A percentile compares a stretch with the other conserved stretches of the same genome.
Conservation (phyloP, 2,329 filamentous ascomycete genomes). For the Fusarium sp. region DNA sequence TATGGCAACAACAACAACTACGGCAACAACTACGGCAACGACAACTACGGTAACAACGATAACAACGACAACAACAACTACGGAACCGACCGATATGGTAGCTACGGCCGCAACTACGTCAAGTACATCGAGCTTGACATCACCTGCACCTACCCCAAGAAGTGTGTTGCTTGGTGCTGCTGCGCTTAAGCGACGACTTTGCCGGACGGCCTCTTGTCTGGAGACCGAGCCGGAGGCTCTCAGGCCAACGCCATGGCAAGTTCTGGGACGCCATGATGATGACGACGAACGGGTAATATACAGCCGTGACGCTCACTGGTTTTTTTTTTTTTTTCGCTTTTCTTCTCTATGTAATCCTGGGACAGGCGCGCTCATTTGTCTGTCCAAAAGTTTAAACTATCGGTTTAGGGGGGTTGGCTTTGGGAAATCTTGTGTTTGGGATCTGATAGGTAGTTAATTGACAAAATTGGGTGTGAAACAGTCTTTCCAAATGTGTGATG, state of each 20-base stretch:
- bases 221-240: not conserved
- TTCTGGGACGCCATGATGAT: not conserved
- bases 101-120: not conserved
- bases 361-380: conserved; percentile 4
- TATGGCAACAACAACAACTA: not conserved
- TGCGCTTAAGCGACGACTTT: conserved; percentile 5
- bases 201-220: not conserved
- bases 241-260: not conserved
- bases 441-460: conserved; percentile 3
- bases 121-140: conserved; percentile 26
- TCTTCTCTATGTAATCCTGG: conserved; percentile 2
- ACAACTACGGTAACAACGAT: not conserved
- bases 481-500: not conserved
- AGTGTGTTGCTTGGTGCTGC: conserved; percentile 28
- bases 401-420: not conserved
- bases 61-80: not conserved
- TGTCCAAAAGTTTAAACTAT: conserved; percentile 3
- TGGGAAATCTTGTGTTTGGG: not conserved
- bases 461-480: not conserved
- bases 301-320: conserved; percentile 8
- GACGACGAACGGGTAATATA: conserved; percentile 1
- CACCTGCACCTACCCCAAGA: conserved; percentile 21
- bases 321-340: conserved; percentile 3
- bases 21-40: not conserved
- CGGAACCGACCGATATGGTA: not conserved